Conservation (phyloP, 495 filamentous ascomycete species). For the Penicillium paxilli region DNA sequence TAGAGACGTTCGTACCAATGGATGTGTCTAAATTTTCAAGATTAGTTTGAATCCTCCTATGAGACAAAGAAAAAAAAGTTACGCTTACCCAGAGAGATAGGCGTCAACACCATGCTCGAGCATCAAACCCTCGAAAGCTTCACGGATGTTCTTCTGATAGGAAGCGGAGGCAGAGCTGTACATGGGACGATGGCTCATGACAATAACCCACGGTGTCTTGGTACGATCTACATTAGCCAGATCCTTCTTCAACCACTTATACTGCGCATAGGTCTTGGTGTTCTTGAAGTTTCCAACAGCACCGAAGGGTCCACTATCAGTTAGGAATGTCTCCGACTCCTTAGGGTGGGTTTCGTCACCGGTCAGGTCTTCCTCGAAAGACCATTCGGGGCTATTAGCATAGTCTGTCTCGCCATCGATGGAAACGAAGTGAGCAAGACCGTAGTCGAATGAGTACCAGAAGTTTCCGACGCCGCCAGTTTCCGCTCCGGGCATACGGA, state of each 20-base stretch:
- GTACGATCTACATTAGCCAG: slow-evolving; percentile 46
- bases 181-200: slow-evolving; percentile 60
- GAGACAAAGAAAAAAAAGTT: not conserved
- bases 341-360: slow-evolving; percentile 41
- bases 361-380: slow-evolving; percentile 38
- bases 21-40: slow-evolving; percentile 36
- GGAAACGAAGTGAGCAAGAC: slow-evolving; percentile 51
- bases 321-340: slow-evolving; percentile 42
- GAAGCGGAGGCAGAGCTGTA: slow-evolving; percentile 41
- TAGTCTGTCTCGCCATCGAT: slow-evolving; percentile 54
- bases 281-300: slow-evolving; percentile 34
- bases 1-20: slow-evolving; percentile 55
- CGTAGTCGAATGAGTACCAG: slow-evolving; percentile 62
- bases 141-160: slow-evolving; percentile 45
- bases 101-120: slow-evolving; percentile 59
- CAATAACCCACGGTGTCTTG: slow-evolving; percentile 56
- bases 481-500: slow-evolving; percentile 50
- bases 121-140: slow-evolving; percentile 55
- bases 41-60: not conserved
- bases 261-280: slow-evolving; percentile 48
- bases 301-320: slow-evolving; percentile 53
- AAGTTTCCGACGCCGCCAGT: slow-evolving; percentile 50
- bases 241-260: slow-evolving; percentile 49
- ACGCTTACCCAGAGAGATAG: slow-evolving; percentile 43
- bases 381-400: slow-evolving; percentile 42